Percentiles rank a stretch among this genome's conserved stretches.
These are phyloP conservation scores for Aspergillus phoenicis DNA, from an alignment of 2,329 filamentous ascomycete species.

Conservation along the genomic window DNA sequence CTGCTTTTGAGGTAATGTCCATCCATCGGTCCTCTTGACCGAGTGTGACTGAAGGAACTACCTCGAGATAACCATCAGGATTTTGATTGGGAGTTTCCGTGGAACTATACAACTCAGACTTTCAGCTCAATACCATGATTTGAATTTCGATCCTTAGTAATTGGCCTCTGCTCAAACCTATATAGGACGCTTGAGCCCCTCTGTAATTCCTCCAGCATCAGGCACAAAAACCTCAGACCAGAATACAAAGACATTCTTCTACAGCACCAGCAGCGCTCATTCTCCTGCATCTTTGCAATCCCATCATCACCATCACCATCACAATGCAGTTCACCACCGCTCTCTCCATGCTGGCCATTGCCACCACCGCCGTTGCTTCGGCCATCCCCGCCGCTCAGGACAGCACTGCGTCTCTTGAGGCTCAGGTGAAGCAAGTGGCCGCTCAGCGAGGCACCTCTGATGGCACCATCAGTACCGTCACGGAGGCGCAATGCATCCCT, in stretches of 20 bases:
- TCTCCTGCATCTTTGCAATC: background rate
- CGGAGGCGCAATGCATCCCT: constrained; percentile 21
- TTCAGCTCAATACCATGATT: background rate
- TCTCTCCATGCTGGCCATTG: constrained; percentile 34
- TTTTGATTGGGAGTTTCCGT: background rate
- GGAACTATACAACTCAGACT: background rate
- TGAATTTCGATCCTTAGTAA: background rate
- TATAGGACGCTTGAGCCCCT: background rate
- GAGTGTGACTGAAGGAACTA: background rate
- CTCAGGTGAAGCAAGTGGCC: constrained; percentile 18
- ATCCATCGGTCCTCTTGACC: background rate
- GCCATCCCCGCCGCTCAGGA: constrained; percentile 26
- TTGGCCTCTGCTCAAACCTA: background rate
- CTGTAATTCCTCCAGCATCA: background rate
- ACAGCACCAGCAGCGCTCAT: background rate
- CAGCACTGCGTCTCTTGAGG: constrained; percentile 16
- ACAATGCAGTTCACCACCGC: constrained; percentile 32
- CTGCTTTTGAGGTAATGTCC: background rate
- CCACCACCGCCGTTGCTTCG: constrained; percentile 32
- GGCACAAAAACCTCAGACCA: background rate
- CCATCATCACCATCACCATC: constrained; percentile 18
- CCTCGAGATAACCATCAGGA: background rate
- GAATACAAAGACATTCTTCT: background rate
- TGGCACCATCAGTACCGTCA: constrained; percentile 15
- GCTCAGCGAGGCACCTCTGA: constrained; percentile 13